Percentiles rank a stretch among this genome's conserved stretches.
These are phyloP conservation scores for Ascobolus immersus DNA, from an alignment of 495 filamentous ascomycete genomes.

Conservation along the genomic window DNA sequence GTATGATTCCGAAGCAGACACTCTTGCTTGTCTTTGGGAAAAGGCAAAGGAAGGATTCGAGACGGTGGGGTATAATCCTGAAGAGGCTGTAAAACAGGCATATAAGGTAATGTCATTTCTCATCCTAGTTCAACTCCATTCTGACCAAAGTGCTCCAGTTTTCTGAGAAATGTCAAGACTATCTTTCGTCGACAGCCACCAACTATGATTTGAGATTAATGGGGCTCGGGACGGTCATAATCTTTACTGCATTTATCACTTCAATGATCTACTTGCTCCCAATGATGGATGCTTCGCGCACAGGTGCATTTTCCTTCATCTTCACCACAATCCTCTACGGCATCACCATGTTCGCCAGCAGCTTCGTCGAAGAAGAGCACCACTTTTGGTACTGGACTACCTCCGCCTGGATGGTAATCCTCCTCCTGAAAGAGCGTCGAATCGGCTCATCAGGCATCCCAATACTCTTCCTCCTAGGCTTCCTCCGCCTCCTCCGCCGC, in stretches of 20 bases:
- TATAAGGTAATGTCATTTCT: neutral
- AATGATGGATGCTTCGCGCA: conserved; percentile 6
- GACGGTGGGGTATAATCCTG: too few species aligned
- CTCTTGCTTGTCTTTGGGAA: conserved; percentile 29
- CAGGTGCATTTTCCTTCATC: conserved; percentile 15
- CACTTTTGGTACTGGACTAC: conserved; percentile 93
- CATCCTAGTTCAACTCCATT: neutral
- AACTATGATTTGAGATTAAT: conserved; percentile 57
- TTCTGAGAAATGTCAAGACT: conserved; percentile 9
- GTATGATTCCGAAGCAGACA: conserved; percentile 25
- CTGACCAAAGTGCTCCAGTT: conserved; percentile 3
- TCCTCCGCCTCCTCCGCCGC: conserved; percentile 37
- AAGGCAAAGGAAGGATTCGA: conserved; percentile 1
- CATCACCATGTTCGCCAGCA: conserved; percentile 88
- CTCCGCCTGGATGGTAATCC: conserved; percentile 45
- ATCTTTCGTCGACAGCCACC: conserved; percentile 38
- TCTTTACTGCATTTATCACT: conserved; percentile 20
- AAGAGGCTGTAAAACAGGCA: neutral
- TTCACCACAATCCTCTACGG: conserved; percentile 34
- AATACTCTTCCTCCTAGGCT: conserved; percentile 15
- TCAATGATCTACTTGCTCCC: conserved; percentile 12
- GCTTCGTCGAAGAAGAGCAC: conserved; percentile 93
- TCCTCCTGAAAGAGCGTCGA: conserved; percentile 27
- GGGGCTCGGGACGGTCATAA: conserved; percentile 25
- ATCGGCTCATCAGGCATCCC: neutral